A percentile compares a stretch with the other conserved stretches of the same genome.
phyloP scores from a whole-genome alignment of 192 early-diverging fungal genomes.

The Coemansia sp. region DNA sequence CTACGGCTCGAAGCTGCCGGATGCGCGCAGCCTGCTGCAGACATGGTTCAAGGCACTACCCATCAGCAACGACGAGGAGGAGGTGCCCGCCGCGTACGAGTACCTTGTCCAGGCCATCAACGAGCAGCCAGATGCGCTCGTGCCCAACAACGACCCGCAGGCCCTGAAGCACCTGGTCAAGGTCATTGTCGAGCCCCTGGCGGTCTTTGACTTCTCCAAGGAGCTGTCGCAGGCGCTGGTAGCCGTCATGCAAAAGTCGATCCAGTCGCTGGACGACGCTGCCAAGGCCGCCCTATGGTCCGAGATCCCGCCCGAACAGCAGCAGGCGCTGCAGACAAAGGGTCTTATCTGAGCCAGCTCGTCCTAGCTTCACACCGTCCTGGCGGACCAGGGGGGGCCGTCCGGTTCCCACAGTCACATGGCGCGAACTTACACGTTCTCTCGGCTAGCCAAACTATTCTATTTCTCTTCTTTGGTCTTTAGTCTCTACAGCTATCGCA shows the following conservation, averaged over 20 bases:
- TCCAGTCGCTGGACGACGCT: conserved; percentile 24
- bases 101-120: conserved; percentile 66
- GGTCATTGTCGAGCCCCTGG: conserved; percentile 29
- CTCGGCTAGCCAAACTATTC: no score
- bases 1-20: conserved; percentile 52
- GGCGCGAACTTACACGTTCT: no score
- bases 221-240: conserved; percentile 33
- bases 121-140: conserved; percentile 40
- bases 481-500: not conserved
- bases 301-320: conserved; percentile 35
- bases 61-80: conserved; percentile 81
- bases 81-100: conserved; percentile 70
- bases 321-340: conserved; percentile 42
- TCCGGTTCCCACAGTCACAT: no score
- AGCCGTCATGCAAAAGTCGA: conserved; percentile 12
- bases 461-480: not conserved
- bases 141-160: conserved; percentile 2
- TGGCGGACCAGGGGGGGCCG: no score
- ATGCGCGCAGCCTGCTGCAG: conserved; percentile 55
- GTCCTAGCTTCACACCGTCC: not conserved
- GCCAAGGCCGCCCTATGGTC: conserved; percentile 32
- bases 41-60: conserved; percentile 80
- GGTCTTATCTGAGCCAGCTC: conserved; percentile 11
- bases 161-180: conserved; percentile 36
- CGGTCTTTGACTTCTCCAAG: conserved; percentile 14